Conservation (phyloP, 495 filamentous ascomycete species). For the Trichocladium uniseriatum region DNA sequence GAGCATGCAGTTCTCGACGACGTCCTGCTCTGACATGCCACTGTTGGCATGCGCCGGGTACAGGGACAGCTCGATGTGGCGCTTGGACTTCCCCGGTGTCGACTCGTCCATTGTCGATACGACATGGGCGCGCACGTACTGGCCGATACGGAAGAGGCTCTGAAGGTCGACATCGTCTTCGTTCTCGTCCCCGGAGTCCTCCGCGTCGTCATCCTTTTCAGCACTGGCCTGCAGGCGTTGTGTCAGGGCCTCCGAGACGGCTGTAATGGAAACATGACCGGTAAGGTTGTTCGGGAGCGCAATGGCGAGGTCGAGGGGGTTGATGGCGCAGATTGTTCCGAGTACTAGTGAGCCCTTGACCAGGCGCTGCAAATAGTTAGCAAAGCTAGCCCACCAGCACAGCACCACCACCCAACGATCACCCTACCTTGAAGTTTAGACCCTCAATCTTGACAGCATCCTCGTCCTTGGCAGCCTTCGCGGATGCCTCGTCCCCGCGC, state of each 20-base stretch:
- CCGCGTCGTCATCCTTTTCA: constrained; percentile 45
- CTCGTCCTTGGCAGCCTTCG: constrained; percentile 38
- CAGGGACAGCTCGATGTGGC: constrained; percentile 75
- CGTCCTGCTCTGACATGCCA: constrained; percentile 57
- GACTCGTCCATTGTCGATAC: constrained; percentile 59
- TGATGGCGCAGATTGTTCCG: constrained; percentile 77
- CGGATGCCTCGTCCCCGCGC: constrained; percentile 41
- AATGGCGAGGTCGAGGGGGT: constrained; percentile 63
- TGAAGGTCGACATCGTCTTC: constrained; percentile 58
- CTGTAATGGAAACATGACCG: constrained; percentile 84
- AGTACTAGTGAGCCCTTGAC: constrained; percentile 76
- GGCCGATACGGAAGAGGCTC: constrained; percentile 67
- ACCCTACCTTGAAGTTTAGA: constrained; percentile 74
- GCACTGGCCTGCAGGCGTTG: constrained; percentile 54
- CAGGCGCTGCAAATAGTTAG: constrained; percentile 55
- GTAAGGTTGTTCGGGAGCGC: constrained; percentile 85
- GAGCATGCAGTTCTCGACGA: constrained; percentile 61
- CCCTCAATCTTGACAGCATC: constrained; percentile 67
- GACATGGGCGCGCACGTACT: constrained; percentile 82
- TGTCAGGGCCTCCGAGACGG: constrained; percentile 57
- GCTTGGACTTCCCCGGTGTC: constrained; percentile 54
- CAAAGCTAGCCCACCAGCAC: background rate
- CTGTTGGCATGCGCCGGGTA: constrained; percentile 66
- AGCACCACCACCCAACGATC: background rate
- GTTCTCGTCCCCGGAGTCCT: constrained; percentile 38